These are phyloP conservation scores for Aegilops longissima DNA, from an alignment of 176 grass and related monocot genomes.

Conservation along the genomic window DNA sequence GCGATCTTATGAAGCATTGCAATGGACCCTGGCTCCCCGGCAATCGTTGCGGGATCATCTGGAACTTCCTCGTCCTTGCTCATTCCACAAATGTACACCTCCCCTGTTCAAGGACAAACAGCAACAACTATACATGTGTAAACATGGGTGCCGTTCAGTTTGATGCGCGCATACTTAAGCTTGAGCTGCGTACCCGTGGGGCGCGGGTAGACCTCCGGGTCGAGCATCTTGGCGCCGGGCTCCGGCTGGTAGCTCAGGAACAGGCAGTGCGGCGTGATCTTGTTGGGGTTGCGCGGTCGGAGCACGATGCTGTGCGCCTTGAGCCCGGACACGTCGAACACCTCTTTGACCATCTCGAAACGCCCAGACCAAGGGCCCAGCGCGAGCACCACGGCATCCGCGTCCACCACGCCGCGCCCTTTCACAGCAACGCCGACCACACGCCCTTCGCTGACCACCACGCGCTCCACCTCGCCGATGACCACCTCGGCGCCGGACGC, in stretches of 20 bases:
- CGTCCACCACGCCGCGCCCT: conserved; percentile 42
- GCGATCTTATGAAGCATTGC: conserved; percentile 90
- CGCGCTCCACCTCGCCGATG: conserved; percentile 68
- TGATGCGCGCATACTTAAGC: not conserved
- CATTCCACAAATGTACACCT: conserved; percentile 95
- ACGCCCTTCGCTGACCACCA: conserved; percentile 44
- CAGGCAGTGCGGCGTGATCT: conserved; percentile 78
- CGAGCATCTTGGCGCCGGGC: conserved; percentile 76
- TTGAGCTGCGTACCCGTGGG: conserved; percentile 63
- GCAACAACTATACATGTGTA: not conserved
- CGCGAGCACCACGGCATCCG: conserved; percentile 81
- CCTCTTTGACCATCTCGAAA: conserved; percentile 41
- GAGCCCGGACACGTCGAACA: conserved; percentile 64
- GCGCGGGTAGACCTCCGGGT: conserved; percentile 80
- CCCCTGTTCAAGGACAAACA: conserved; percentile 41
- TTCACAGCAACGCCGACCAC: conserved; percentile 60
- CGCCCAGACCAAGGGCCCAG: conserved; percentile 80
- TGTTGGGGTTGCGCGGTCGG: conserved; percentile 47
- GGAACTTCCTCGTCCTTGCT: conserved; percentile 63
- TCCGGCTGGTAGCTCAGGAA: conserved; percentile 84
- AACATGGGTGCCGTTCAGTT: not conserved
- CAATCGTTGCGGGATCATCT: conserved; percentile 62
- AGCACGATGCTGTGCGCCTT: conserved; percentile 95
- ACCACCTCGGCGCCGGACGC: conserved; percentile 68
- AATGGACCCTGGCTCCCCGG: conserved; percentile 63